A percentile compares a stretch with the other conserved stretches of the same genome.
These are phyloP conservation scores for Dendrobium officinale DNA, from an alignment of 106 monocot genomes.

Conservation along the genomic window DNA sequence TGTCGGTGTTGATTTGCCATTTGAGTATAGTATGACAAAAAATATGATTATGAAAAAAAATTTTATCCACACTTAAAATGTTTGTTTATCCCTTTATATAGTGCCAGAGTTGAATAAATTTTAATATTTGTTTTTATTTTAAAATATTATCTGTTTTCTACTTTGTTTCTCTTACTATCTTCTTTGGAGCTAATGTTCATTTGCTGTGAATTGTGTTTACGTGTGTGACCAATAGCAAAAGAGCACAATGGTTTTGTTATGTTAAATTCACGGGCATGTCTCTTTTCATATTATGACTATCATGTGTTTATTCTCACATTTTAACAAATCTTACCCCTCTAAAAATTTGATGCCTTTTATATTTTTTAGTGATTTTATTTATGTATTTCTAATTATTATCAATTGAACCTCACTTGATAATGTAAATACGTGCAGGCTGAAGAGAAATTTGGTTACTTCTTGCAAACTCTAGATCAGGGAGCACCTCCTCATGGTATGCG, in stretches of 20 bases:
- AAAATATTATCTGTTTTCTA: background rate
- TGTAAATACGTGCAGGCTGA: slow-evolving; percentile 55
- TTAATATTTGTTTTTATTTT: background rate
- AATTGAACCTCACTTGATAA: background rate
- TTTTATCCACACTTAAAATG: background rate
- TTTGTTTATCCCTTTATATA: background rate
- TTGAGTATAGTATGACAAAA: background rate
- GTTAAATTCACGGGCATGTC: background rate
- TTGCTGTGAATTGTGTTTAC: background rate
- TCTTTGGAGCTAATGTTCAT: background rate
- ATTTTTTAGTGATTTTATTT: background rate
- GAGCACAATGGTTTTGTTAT: background rate
- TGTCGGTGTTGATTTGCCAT: background rate
- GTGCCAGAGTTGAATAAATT: background rate
- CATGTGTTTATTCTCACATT: background rate
- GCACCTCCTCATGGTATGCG: slow-evolving; percentile 95
- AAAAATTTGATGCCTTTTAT: background rate
- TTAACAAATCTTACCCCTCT: background rate
- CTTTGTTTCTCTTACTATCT: background rate
- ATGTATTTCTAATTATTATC: background rate
- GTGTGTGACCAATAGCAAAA: background rate
- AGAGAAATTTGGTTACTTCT: slow-evolving; percentile 95
- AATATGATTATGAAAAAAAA: background rate
- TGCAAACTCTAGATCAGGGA: slow-evolving; percentile 90
- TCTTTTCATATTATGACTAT: background rate